These are phyloP conservation scores for Aphanocladium album DNA, from an alignment of 2,329 filamentous ascomycete genomes.

Conservation along the genomic window DNA sequence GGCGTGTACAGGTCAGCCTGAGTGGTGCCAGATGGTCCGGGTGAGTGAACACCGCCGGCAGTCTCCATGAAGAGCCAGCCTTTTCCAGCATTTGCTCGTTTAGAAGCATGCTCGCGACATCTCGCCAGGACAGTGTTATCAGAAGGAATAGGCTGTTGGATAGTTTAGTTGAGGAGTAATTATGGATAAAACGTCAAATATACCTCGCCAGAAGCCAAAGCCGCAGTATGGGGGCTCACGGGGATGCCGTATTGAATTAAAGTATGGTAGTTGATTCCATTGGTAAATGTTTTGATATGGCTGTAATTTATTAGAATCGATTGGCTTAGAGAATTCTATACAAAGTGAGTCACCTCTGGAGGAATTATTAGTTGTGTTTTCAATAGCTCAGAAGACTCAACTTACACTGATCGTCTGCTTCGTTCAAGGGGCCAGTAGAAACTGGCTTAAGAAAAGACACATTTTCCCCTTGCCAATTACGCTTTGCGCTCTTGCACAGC, in stretches of 20 bases:
- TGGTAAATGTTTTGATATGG: slow-evolving; percentile 58
- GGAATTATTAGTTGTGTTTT: not conserved
- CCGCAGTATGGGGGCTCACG: slow-evolving; percentile 74
- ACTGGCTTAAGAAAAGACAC: slow-evolving; percentile 74
- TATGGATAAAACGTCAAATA: slow-evolving; percentile 1
- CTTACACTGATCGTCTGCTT: slow-evolving; percentile 65
- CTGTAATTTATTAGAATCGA: slow-evolving; percentile 32
- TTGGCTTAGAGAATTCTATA: not conserved
- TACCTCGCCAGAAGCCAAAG: slow-evolving; percentile 42
- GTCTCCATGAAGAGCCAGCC: slow-evolving; percentile 73
- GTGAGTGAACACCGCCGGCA: slow-evolving; percentile 76
- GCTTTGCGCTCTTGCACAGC: slow-evolving; percentile 57
- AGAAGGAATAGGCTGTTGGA: slow-evolving; percentile 41
- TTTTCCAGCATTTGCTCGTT: slow-evolving; percentile 36
- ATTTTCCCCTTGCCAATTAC: slow-evolving; percentile 38
- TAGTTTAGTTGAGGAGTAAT: slow-evolving; percentile 9
- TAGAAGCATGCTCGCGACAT: slow-evolving; percentile 40
- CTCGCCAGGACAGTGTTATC: slow-evolving; percentile 45
- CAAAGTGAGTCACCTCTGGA: not conserved
- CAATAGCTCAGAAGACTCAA: not conserved
- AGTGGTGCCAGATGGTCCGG: slow-evolving; percentile 66
- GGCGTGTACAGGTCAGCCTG: slow-evolving; percentile 76
- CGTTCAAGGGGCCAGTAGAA: slow-evolving; percentile 65
- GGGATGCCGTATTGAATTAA: slow-evolving; percentile 69
- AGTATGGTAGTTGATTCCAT: slow-evolving; percentile 44